Base-by-base conservation (phyloP, 2,329 filamentous ascomycete genomes). In the Fusarium sp. region DNA sequence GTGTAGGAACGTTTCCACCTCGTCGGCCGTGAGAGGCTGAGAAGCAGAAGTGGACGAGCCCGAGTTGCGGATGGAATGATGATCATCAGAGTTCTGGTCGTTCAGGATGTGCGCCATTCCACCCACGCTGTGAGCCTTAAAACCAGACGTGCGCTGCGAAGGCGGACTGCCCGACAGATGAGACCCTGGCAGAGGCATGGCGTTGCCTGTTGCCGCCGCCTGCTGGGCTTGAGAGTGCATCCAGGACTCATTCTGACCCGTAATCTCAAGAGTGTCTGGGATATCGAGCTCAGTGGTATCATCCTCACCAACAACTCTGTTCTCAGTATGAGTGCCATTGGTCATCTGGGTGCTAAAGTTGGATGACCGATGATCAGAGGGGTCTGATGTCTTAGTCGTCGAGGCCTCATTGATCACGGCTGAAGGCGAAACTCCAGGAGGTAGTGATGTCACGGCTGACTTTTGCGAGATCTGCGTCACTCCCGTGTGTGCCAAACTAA, bases 311-410 rank as follows among this genome's bases (percentile, higher is more conserved):
- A 69, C 73, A 82, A 68, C 71, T 44, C 75, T 77, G 77, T 84
- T 88, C 62, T 85, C 89, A 12, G 79, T 82, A 64, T 90, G 88
- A 31, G 84, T 82, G 22, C 93, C 92, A 70, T 95, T 94, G 4
- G 92, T 93, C 67, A 89, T 87, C 79, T 95, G 93, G 0, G 92
- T 94, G 79, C 92, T 92, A 80, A 89, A 88, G 72, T 89, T 88
- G 3, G 89, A 91, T 1, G 90, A 91, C 14, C 91, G 92, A 61
- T 86, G 85, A 17, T 85, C 84, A 4, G 92, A 94, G 7, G 90
- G 89, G 70, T 93, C 91, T 1, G 93, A 94, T 3, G 93, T 95
- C 83, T 97, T 96, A n/a, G 95, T 98, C 1, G 95, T 97, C 3
- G 95, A 97, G 2, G 95, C 96, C 78, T 97, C 95, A 77, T 98